phyloP scores from a whole-genome alignment of 139 green algal genomes.

The Closterium sp. region DNA sequence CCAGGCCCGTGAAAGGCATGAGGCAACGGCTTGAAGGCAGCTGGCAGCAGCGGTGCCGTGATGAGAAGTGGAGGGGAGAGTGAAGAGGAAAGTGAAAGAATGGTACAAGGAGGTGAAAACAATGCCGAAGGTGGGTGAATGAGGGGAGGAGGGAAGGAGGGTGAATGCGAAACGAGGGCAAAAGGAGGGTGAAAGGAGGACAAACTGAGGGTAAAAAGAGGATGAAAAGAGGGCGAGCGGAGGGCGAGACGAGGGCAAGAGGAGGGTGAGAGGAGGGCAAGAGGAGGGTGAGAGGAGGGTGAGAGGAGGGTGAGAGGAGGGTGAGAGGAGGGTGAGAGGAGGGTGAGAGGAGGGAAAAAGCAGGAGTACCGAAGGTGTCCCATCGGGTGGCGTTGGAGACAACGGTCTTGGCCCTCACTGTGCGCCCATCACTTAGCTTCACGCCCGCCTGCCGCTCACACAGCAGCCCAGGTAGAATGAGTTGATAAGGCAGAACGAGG shows the following conservation, averaged over 20 bases:
- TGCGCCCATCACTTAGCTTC: conserved; percentile 74
- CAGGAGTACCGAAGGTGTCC: conserved; percentile 84
- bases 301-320: not conserved
- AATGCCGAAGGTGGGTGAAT: not conserved
- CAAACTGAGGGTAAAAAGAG: too few relatives aligned
- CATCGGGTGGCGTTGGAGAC: conserved; percentile 94
- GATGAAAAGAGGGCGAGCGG: too few relatives aligned
- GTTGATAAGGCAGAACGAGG: too few relatives aligned
- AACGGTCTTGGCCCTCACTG: conserved; percentile 68
- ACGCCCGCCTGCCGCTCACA: conserved; percentile 62
- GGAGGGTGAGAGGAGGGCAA: too few relatives aligned
- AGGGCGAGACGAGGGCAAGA: too few relatives aligned
- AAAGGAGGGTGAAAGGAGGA: too few relatives aligned
- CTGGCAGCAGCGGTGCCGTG: not conserved
- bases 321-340: not conserved
- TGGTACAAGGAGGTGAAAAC: too few relatives aligned
- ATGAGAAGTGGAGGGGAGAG: too few relatives aligned
- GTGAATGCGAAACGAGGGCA: too few relatives aligned
- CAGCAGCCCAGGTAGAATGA: too few relatives aligned
- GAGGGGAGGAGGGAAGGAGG: not conserved
- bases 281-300: not conserved
- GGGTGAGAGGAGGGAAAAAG: not conserved
- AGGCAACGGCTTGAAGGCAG: too few relatives aligned
- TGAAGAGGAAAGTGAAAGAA: not conserved
- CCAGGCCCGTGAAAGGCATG: too few relatives aligned